These are phyloP conservation scores for Dothistroma pini DNA, from an alignment of 2,329 filamentous ascomycete species.

Conservation along the genomic window DNA sequence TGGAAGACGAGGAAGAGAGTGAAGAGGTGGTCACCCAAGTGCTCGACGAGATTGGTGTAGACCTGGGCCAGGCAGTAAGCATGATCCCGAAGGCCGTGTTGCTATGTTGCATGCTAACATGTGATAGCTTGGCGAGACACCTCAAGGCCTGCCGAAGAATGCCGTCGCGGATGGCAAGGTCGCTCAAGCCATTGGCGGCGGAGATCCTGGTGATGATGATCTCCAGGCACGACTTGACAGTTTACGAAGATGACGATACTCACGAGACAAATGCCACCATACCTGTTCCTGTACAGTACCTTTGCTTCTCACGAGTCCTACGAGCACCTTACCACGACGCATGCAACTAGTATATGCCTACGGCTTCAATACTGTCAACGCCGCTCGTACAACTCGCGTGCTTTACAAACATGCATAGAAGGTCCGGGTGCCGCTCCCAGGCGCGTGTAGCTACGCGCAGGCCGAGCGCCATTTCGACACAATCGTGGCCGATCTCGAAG, in stretches of 20 bases:
- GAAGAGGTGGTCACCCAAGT: slow-evolving; percentile 97
- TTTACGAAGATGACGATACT: slow-evolving; percentile 45
- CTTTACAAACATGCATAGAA: neutral
- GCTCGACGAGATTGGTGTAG: slow-evolving; percentile 92
- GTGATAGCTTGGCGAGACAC: slow-evolving; percentile 81
- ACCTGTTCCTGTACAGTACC: neutral
- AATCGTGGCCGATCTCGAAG: neutral
- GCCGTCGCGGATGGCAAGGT: slow-evolving; percentile 71
- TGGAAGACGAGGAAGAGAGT: slow-evolving; percentile 87
- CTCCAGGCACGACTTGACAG: slow-evolving; percentile 91
- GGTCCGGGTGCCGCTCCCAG: neutral
- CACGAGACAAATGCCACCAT: slow-evolving; percentile 5
- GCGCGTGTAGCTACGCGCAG: neutral
- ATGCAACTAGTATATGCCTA: neutral
- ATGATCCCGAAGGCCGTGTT: neutral
- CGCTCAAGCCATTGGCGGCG: slow-evolving; percentile 75
- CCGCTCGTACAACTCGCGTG: neutral
- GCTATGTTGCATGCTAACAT: slow-evolving; percentile 11
- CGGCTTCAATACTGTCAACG: neutral
- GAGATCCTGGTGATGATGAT: slow-evolving; percentile 73
- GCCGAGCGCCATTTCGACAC: neutral
- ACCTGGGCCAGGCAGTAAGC: slow-evolving; percentile 83
- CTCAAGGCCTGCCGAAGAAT: slow-evolving; percentile 72
- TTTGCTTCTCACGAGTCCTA: neutral
- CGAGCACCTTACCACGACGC: neutral